Base-by-base conservation (phyloP, 306 rosid genomes). In the Dalbergia oliveri region DNA sequence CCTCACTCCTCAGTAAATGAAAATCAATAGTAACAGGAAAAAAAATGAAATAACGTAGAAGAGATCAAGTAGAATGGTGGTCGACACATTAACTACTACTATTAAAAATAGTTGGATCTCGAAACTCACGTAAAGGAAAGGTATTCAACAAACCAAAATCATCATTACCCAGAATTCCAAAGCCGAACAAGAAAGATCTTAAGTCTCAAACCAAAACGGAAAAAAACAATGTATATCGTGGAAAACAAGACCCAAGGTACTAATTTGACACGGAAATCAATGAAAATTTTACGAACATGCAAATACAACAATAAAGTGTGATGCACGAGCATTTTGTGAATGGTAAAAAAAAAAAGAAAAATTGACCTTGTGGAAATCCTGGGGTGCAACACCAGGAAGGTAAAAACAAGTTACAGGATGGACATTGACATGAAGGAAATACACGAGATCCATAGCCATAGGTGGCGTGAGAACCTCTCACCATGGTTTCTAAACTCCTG, bases 371-470 rank as follows among this genome's bases (percentile, higher is more conserved):
- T 62, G 83, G 77, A 94, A 94, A 85, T 94, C 97, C 71, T 92
- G 89, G 18, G 98, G 98, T 39, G 94, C 96, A 34, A 94, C 98
- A 73, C 98, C 98, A 44, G 96, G 98, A 71, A 94, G 98, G 73
- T 92, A 94, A 80, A 94, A 92, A 75, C 86, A 88, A 23, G 82
- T 85, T 79, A 64, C 89, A 37, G 70, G 81, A 21, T 67, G 89
- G 53, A 82, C 45, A 73, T 59, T 84, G 19, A 81, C 21, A 58
- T 84, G 75, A 61, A 86, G 35, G 41, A 92, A 58, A 68, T 79
- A 85, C n/a, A 88, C 4, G 62, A 83, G 89, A 90, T 90, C 93
- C 97, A 83, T 65, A 44, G 51, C 47, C 79, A 86, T 37, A 87
- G 89, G 66, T 84, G 87, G 73, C 79, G 57, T 79, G 75, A 88